Base-by-base conservation (phyloP, 164 flowering plant species). In the Tetracentron sinense region DNA sequence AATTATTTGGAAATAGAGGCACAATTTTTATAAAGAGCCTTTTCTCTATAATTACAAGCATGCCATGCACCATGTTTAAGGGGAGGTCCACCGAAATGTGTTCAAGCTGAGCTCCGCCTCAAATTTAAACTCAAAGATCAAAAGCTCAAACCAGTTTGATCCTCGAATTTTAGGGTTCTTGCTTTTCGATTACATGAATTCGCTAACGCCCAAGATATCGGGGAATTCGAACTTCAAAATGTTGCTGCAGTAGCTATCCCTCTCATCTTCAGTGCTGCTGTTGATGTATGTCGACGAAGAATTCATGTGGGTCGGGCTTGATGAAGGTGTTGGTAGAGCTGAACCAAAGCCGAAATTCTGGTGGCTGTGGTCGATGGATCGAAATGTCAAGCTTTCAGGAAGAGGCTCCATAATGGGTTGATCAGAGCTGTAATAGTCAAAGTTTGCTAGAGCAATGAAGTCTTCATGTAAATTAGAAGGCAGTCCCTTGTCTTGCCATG, bases 211-310 rank as follows among this genome's bases (percentile, higher is more conserved):
- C 63, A 82, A 64, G 35, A 75, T 48, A 57, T 79, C 83, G 0
- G 86, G 82, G 23, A 84, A 65, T 59, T 83, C 85, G 59, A 83
- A 85, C 74, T 76, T 79, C 56, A 81, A 55, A 70, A 78, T 27
- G 57, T 73, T 65, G 66, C 89, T 84, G 72, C 90, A 72, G 38
- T 80, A 78, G 77, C 84, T 85, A 46, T 81, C 88, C 27, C 73
- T 72, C 29, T 82, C 87, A 58, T 84, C 88, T 56, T 84, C 88
- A 0, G 80, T 79, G 68, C 73, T 66, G 56, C 65, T 51, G 62
- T 63, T 72, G 54, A 71, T 51, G 23, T 74, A 31, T 1, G 78
- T 75, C 22, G 88, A 78, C 22, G 79, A 74, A 17, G 87, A 82
- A 67, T 80, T 75, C 74, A 83, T 64, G 0, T 81, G 82, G 1